Percentiles rank a stretch among this genome's conserved stretches.
Evolutionary conservation across 805 yeast genomes (phyloP).

Genomic region (Kodamaea nitidulidarum): DNA sequence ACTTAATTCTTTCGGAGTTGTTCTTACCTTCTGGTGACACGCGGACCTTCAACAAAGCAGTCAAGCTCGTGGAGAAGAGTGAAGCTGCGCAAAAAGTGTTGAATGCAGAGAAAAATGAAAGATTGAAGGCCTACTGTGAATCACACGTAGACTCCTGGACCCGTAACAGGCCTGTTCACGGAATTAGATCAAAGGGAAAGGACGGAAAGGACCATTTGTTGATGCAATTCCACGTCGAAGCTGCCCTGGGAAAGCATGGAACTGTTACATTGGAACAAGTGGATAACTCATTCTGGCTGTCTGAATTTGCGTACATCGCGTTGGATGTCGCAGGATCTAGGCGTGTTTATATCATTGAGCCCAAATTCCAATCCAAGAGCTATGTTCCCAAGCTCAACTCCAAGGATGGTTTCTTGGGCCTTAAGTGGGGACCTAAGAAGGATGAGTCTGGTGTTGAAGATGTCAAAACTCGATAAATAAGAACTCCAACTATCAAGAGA

Average conservation of each 20-base stretch:
- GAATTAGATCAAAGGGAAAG: constrained; percentile 60
- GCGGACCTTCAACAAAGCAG: constrained; percentile 83
- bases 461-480: background rate
- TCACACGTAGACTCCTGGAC: constrained; percentile 69
- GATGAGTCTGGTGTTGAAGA: constrained; percentile 21
- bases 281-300: constrained; percentile 59
- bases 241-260: constrained; percentile 57
- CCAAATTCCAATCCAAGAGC: constrained; percentile 45
- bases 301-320: constrained; percentile 68
- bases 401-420: constrained; percentile 66
- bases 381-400: constrained; percentile 36
- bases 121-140: constrained; percentile 84
- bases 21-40: constrained; percentile 91
- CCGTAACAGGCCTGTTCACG: constrained; percentile 78
- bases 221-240: constrained; percentile 85
- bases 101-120: constrained; percentile 49
- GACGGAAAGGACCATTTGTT: constrained; percentile 77
- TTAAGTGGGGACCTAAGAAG: constrained; percentile 81
- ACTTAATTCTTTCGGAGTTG: constrained; percentile 72
- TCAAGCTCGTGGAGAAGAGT: constrained; percentile 68
- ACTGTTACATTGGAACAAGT: constrained; percentile 77
- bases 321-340: constrained; percentile 70
- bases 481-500: background rate
- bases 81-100: constrained; percentile 54
- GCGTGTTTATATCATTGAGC: constrained; percentile 67